These are phyloP conservation scores for Dactylellina drechsleri DNA, from an alignment of 2,329 filamentous ascomycete species.

Conservation along the genomic window DNA sequence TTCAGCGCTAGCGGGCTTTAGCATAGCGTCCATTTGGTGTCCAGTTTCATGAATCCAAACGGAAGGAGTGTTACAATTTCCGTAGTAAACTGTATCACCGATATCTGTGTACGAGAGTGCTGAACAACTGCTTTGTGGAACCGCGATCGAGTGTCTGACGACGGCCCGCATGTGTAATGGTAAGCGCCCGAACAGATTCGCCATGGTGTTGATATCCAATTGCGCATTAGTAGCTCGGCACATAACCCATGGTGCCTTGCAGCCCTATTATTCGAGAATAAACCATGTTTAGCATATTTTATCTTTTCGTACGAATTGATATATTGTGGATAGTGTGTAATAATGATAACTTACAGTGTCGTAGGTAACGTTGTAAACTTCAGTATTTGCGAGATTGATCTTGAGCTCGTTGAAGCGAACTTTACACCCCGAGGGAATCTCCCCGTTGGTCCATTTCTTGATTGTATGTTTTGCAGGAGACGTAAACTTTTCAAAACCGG, in stretches of 20 bases:
- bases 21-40: conserved; percentile 38
- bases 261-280: conserved; percentile 55
- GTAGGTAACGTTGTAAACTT: conserved; percentile 41
- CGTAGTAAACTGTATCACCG: conserved; percentile 34
- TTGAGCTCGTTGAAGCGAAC: conserved; percentile 17
- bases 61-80: conserved; percentile 32
- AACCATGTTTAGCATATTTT: too few species aligned
- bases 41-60: conserved; percentile 47
- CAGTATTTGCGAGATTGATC: conserved; percentile 16
- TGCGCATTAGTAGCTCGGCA: conserved; percentile 59
- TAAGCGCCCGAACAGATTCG: conserved; percentile 59
- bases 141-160: conserved; percentile 57
- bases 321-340: not conserved
- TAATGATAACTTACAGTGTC: conserved; percentile 3
- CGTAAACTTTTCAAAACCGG: conserved; percentile 15
- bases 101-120: conserved; percentile 26
- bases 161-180: conserved; percentile 59
- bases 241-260: conserved; percentile 59
- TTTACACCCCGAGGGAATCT: conserved; percentile 30
- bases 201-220: conserved; percentile 57
- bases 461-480: conserved; percentile 16
- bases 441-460: conserved; percentile 21
- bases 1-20: conserved; percentile 21
- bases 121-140: conserved; percentile 33
- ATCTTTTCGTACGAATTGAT: conserved; percentile 6